Percentiles rank a stretch among this genome's conserved stretches.
phyloP scores from a whole-genome alignment of 805 yeast species.

The Hanseniaspora taiwanica region DNA sequence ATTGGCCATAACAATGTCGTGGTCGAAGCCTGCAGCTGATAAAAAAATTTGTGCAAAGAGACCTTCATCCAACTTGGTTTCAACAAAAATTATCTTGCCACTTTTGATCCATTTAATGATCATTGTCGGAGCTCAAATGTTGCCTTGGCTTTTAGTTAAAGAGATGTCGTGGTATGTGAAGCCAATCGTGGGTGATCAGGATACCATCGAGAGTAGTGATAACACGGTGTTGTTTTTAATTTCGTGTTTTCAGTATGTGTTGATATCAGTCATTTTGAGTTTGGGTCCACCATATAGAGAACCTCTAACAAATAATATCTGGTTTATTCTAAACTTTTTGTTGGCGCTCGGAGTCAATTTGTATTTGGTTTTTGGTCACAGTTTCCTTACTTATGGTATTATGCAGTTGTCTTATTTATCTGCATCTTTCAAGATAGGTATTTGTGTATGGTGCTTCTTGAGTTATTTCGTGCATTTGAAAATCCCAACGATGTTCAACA shows the following conservation, averaged over 20 bases:
- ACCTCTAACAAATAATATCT: conserved; percentile 49
- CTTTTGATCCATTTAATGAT: conserved; percentile 64
- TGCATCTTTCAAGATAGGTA: conserved; percentile 32
- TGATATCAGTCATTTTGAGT: conserved; percentile 71
- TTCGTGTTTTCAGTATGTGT: conserved; percentile 80
- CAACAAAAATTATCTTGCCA: conserved; percentile 77
- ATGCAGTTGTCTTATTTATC: conserved; percentile 67
- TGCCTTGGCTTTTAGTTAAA: conserved; percentile 51
- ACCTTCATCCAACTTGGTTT: conserved; percentile 88
- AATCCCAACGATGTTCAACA: conserved; percentile 23
- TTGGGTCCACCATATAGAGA: conserved; percentile 91
- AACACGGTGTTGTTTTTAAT: conserved; percentile 74
- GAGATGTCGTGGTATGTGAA: conserved; percentile 59
- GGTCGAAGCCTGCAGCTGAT: conserved; percentile 65
- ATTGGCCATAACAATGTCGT: conserved; percentile 92
- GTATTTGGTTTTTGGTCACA: conserved; percentile 42
- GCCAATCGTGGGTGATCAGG: conserved; percentile 74
- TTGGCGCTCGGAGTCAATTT: conserved; percentile 32
- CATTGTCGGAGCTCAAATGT: conserved; percentile 49
- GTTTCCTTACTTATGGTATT: conserved; percentile 45
- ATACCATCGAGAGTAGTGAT: conserved; percentile 73
- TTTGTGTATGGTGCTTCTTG: conserved; percentile 32
- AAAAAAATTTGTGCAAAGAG: conserved; percentile 46
- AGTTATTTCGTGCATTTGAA: conserved; percentile 33
- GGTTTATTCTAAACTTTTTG: conserved; percentile 53